A percentile compares a stretch with the other conserved stretches of the same genome.
Conservation (phyloP, 176 grass and related monocot genomes). For the Triticum turgidum region DNA sequence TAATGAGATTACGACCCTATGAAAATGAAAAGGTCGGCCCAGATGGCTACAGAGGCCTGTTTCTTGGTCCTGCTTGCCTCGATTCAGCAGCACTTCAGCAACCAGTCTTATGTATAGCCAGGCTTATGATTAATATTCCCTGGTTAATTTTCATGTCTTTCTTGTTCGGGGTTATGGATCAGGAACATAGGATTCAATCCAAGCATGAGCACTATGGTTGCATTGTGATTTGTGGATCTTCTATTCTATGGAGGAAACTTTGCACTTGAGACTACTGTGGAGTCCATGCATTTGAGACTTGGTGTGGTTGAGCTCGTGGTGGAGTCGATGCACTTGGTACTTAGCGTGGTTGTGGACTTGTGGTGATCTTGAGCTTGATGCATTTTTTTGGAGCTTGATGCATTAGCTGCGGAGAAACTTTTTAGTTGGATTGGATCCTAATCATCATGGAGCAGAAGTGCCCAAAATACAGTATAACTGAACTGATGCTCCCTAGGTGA, state of each 20-base stretch:
- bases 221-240: conserved; percentile 59
- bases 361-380: conserved; percentile 49
- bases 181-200: conserved; percentile 54
- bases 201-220: conserved; percentile 65
- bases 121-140: no score
- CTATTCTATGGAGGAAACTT: conserved; percentile 61
- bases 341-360: conserved; percentile 51
- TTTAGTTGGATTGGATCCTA: conserved; percentile 50
- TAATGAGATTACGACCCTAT: neutral
- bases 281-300: conserved; percentile 62
- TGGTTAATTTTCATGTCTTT: no score
- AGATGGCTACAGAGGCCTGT: neutral
- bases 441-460: conserved; percentile 57
- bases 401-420: conserved; percentile 48
- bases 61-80: no score
- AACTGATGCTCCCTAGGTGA: conserved; percentile 49
- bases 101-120: no score
- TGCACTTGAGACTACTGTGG: conserved; percentile 45
- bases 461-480: conserved; percentile 46
- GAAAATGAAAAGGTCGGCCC: neutral
- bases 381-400: conserved; percentile 32
- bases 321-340: no score
- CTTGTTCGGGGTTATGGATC: conserved; percentile 35
- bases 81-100: no score
- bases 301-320: conserved; percentile 18